A percentile compares a stretch with the other conserved stretches of the same genome.
These are phyloP conservation scores for Venturia carpophila DNA, from an alignment of 2,329 filamentous ascomycete genomes.

Conservation along the genomic window DNA sequence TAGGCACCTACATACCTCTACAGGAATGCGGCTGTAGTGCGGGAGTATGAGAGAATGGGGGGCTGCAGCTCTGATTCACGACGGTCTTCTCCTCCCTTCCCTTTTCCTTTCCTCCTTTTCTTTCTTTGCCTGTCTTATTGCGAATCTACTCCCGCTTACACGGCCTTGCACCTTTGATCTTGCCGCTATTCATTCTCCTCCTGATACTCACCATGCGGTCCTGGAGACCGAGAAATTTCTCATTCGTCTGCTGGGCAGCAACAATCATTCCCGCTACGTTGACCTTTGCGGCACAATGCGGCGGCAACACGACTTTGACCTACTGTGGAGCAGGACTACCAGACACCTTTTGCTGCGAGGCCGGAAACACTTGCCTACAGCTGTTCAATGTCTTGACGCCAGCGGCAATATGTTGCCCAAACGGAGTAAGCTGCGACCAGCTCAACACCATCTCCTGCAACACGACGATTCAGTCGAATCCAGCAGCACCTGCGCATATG, in stretches of 20 bases:
- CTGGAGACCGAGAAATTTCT: conserved; percentile 4
- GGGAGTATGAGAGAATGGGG: background rate
- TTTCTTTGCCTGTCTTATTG: conserved; percentile 1
- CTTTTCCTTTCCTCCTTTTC: background rate
- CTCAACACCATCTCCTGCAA: conserved; percentile 61
- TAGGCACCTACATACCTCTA: conserved; percentile 6
- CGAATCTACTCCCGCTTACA: background rate
- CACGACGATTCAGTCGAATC: conserved; percentile 53
- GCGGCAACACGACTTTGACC: conserved; percentile 39
- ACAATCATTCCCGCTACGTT: background rate
- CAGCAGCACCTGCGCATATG: conserved; percentile 57
- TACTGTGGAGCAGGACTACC: conserved; percentile 52
- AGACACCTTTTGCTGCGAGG: conserved; percentile 58
- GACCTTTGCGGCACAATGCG: conserved; percentile 34
- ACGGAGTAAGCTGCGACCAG: conserved; percentile 47
- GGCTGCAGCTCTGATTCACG: background rate
- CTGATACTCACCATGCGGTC: conserved; percentile 4
- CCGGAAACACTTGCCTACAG: conserved; percentile 46
- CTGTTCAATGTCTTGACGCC: conserved; percentile 53
- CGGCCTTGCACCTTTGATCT: background rate
- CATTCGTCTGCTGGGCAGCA: background rate
- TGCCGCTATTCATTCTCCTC: background rate
- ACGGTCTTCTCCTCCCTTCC: background rate
- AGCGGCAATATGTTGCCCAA: conserved; percentile 59
- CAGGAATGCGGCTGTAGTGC: conserved; percentile 7